phyloP scores from a whole-genome alignment of 2,329 filamentous ascomycete genomes.

The Lachnellula subtilissima region DNA sequence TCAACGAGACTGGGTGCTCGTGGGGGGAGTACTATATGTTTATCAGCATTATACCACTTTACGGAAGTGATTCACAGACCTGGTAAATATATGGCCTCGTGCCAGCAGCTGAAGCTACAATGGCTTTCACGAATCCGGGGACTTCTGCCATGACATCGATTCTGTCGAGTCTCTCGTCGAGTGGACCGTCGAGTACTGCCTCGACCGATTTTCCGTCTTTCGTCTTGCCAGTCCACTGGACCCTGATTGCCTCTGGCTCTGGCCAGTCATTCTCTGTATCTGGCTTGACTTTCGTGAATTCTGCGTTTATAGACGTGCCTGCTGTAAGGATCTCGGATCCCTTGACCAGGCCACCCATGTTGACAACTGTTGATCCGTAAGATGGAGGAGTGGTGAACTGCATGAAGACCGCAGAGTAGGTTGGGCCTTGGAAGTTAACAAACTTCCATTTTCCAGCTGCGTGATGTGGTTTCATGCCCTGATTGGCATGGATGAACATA shows the following conservation, averaged over 20 bases:
- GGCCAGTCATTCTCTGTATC: slow-evolving; percentile 85
- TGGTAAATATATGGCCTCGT: slow-evolving; percentile 98
- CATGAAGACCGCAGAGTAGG: slow-evolving; percentile 87
- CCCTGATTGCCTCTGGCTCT: slow-evolving; percentile 71
- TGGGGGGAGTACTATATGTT: slow-evolving; percentile 61
- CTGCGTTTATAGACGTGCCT: slow-evolving; percentile 58
- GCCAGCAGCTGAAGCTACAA: slow-evolving; percentile 81
- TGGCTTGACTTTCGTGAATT: slow-evolving; percentile 63
- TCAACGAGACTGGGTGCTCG: slow-evolving; percentile 61
- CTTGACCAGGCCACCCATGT: slow-evolving; percentile 75
- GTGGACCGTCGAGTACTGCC: slow-evolving; percentile 62
- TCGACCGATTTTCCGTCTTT: slow-evolving; percentile 70
- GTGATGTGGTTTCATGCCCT: slow-evolving; percentile 99
- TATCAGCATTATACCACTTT: slow-evolving; percentile 20
- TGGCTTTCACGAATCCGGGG: slow-evolving; percentile 89
- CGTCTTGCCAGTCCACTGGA: slow-evolving; percentile 71
- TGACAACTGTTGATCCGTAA: slow-evolving; percentile 80
- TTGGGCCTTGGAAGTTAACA: slow-evolving; percentile 81
- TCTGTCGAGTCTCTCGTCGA: slow-evolving; percentile 70
- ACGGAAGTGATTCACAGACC: slow-evolving; percentile 43
- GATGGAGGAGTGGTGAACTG: slow-evolving; percentile 91
- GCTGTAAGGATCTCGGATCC: slow-evolving; percentile 76
- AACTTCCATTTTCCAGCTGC: slow-evolving; percentile 93
- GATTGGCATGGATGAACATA: slow-evolving; percentile 78
- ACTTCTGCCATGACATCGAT: slow-evolving; percentile 97